Evolutionary conservation across 768 basidiomycete species (phyloP), one percentile per base, ranked within the genome.

Genomic region (Nidula microcarpa): DNA sequence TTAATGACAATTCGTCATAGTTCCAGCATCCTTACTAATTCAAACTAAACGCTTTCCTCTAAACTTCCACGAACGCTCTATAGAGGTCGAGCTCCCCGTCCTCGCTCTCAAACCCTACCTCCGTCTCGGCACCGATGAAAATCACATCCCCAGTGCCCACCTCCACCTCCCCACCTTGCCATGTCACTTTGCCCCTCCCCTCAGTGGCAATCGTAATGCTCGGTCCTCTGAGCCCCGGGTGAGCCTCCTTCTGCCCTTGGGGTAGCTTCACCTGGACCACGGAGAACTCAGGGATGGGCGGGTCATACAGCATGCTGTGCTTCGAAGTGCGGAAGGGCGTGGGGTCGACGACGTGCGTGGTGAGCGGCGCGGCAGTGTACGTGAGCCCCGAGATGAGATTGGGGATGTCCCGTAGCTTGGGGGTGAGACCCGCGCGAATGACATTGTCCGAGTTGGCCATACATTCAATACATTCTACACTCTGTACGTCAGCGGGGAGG

Each of bases 361-460:
- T 71, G 8, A 87, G 80, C 11, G 80, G 77, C 1, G 85, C 84
- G 7, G 92, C 79, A 47, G 72, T 77, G 68, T 98, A 99, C 7
- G 94, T 98, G 54, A 98, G 80, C 57, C 89, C 88, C 4, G 82
- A 76, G 54, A 97, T 78, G 43, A 99, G 85, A 57, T 96, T 98
- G 8, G 86, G 85, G 35, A 99, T 86, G 67, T 99, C 97, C 50
- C 97, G 87, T 33, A 92, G 80, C 71, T 99, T 99, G 2, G 97
- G 96, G 0, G 97, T 99, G 41, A 99, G 84, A 11, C 97, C 97
- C 5, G 97, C 97, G 33, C 97, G 91, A 57, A 99, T 95, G 68
- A 99, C 97, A 67, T 98, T 98, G 74, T 99, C 97, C 0, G 93
- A 95, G 56, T 95, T 95, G 18, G 96, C 96, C 95, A 98, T 98